Conservation (phyloP, 2,329 filamentous ascomycete genomes). For the Sclerotinia sclerotiorum region DNA sequence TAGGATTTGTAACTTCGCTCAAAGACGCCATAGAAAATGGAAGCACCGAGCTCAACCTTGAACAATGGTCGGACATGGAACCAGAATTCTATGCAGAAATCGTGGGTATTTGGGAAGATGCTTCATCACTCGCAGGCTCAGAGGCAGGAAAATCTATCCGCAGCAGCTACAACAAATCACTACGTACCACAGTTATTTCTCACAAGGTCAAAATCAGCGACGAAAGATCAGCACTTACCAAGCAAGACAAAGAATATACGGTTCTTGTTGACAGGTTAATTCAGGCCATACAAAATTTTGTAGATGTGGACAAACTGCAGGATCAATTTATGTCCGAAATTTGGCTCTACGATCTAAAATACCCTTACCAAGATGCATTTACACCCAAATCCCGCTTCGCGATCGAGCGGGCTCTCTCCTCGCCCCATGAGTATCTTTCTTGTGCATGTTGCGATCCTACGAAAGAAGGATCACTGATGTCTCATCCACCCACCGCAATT, state of each 20-base stretch:
- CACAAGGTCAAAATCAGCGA: constrained; percentile 79
- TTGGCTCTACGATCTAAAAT: constrained; percentile 72
- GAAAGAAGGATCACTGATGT: constrained; percentile 54
- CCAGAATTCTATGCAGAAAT: constrained; percentile 31
- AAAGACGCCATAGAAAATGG: constrained; percentile 37
- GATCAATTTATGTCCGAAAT: constrained; percentile 65
- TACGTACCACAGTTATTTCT: constrained; percentile 76
- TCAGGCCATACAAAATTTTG: constrained; percentile 50
- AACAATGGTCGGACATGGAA: constrained; percentile 38
- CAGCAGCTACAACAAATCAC: constrained; percentile 71
- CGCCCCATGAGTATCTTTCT: constrained; percentile 74
- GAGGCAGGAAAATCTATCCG: constrained; percentile 55
- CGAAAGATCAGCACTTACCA: constrained; percentile 68
- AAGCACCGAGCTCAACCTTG: constrained; percentile 31
- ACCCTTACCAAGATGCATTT: constrained; percentile 72
- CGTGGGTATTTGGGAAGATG: constrained; percentile 44
- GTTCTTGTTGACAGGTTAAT: constrained; percentile 59
- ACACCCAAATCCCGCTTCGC: constrained; percentile 69
- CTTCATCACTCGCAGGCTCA: constrained; percentile 48
- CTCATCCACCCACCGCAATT: constrained; percentile 68
- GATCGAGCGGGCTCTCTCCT: constrained; percentile 68
- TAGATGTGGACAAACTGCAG: constrained; percentile 42
- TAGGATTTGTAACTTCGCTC: constrained; percentile 47
- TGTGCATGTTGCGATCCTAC: constrained; percentile 65
- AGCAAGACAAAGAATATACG: constrained; percentile 70